Evolutionary conservation across 106 monocot genomes (phyloP), one percentile per base, ranked within the genome.

Genomic region (Dendrobium huoshanense): DNA sequence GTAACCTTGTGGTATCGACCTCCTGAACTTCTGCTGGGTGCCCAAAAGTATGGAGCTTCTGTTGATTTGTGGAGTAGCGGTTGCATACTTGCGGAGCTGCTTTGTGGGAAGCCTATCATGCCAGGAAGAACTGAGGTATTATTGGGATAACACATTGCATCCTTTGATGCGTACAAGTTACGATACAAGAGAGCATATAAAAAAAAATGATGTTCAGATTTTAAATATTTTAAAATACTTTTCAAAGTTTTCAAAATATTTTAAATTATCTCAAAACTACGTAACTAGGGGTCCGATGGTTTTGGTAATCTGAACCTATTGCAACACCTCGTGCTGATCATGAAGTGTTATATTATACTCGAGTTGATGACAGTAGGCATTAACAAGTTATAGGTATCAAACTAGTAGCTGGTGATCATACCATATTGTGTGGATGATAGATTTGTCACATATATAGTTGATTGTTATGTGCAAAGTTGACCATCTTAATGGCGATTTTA

Each of bases 31-130:
- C 85, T 92, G 85, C 75, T 92, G 17, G 92, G 92, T 67, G 83
- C 89, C 31, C 89, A 89, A 64, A 85, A 89, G 27, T 89, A 92
- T 74, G 89, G 86, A 48, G 85, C 86, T 24, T 64, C 87, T 24
- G 92, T 92, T 45, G 92, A 92, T 83, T 41, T 92, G 65, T 89
- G 92, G 92, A 92, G 92, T 80, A 79, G 87, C 55, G 92, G 92
- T 54, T 92, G 92, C 73, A 89, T 92, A 41, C 86, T 92, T 81
- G 92, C 92, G 1, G 92, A 92, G 42, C 77, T 92, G 75, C 82
- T 89, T 82, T 79, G 87, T 29, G 89, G 89, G 79, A 92, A 81
- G 81, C 92, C 92, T 29, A 89, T 92, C 80, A 92, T 92, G 92
- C 87, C 92, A 13, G 92, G 92, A 82, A 77, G 89, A 84, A 89